Base-by-base conservation (phyloP, 1,139 yeast genomes). In the Pichia sp. region DNA sequence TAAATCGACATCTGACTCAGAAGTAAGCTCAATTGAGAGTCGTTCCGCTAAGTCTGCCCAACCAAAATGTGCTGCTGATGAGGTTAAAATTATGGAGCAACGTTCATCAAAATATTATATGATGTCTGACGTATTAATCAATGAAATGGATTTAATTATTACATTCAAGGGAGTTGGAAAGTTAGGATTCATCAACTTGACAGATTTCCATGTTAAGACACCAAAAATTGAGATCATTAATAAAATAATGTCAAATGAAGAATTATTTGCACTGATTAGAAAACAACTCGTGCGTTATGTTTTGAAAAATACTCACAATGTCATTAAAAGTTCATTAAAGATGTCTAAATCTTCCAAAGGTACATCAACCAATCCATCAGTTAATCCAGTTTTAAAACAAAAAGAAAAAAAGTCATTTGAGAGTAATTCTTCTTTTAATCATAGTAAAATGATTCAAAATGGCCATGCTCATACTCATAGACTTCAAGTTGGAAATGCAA, bases 231-330 rank as follows among this genome's bases (percentile, higher is more conserved):
- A 68, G 48, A 84, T 85, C 58, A 62, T 62, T 39, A 76, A 87
- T 62, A 81, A 80, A 65, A 68, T 87, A 29, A 86, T 96, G 94
- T 80, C 95, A 1, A 78, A 78, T 41, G 78, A 83, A 51, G 97
- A 89, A 50, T 69, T 87, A 40, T 73, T 82, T 29, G 64, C 76
- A 45, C 73, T 79, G 36, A 59, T 87, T 42, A 77, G 81, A 59
- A 82, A 78, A 54, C 90, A 85, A 57, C 70, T 89, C 29, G 71
- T 85, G 45, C 79, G 76, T 60, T 71, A 81, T 22, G 77, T 89
- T 33, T 65, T 89, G 43, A 76, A 73, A 41, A 95, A 89, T 57
- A 72, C 94, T 1, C 96, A 96, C 6, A 78, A 83, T 53, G 76
- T 90, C 48, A 70, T 89, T 46, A 85, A 87, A 32, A 89, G 87